These are phyloP conservation scores for Athelia psychrophila DNA, from an alignment of 1,284 basidiomycete genomes.

Conservation along the genomic window DNA sequence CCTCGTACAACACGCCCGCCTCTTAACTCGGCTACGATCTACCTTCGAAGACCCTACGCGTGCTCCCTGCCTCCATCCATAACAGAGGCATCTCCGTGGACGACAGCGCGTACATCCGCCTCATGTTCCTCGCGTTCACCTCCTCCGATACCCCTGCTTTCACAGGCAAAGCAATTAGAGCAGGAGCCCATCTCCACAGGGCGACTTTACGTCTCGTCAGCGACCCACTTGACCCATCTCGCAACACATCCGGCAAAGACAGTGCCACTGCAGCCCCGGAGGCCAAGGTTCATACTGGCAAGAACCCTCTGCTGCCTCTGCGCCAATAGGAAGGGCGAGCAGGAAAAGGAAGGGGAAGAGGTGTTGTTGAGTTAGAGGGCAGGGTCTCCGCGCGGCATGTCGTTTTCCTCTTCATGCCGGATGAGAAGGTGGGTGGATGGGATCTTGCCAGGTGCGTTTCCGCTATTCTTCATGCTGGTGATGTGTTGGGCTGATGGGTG, in stretches of 20 bases:
- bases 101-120: slow-evolving; percentile 21
- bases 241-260: slow-evolving; percentile 2
- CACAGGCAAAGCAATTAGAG: slow-evolving; percentile 10
- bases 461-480: background rate
- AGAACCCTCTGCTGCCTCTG: slow-evolving; percentile 18
- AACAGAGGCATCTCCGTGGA: slow-evolving; percentile 13
- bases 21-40: too few relatives aligned
- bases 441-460: slow-evolving; percentile 45
- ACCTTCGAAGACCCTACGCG: slow-evolving; percentile 38
- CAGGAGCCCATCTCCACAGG: slow-evolving; percentile 23
- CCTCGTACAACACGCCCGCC: slow-evolving; percentile 9
- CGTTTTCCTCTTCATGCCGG: slow-evolving; percentile 46
- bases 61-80: slow-evolving; percentile 42
- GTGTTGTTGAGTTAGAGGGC: slow-evolving; percentile 36
- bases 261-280: slow-evolving; percentile 10
- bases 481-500: too few relatives aligned
- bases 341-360: slow-evolving; percentile 16
- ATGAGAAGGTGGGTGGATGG: slow-evolving; percentile 59
- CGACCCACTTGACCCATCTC: slow-evolving; percentile 36
- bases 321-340: too few relatives aligned
- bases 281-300: slow-evolving; percentile 21
- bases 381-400: slow-evolving; percentile 59
- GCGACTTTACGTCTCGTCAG: slow-evolving; percentile 32
- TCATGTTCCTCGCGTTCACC: slow-evolving; percentile 44
- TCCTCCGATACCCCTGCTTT: slow-evolving; percentile 21